phyloP scores from a whole-genome alignment of 768 basidiomycete genomes.

The Phanerochaete sordida region DNA sequence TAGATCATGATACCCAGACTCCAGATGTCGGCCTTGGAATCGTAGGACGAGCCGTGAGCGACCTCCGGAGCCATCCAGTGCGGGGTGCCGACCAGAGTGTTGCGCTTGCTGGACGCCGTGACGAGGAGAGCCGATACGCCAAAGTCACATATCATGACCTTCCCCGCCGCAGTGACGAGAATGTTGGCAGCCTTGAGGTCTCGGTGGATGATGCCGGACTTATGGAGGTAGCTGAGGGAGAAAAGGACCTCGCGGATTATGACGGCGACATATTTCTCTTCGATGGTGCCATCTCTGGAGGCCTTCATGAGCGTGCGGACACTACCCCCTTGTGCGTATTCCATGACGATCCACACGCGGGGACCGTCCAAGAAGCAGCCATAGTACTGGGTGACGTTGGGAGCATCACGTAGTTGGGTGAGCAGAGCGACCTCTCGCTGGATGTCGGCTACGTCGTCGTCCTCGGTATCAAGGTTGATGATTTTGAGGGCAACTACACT shows the following conservation, averaged over 20 bases:
- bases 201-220: slow-evolving; percentile 91
- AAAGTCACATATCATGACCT: slow-evolving; percentile 96
- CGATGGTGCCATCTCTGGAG: slow-evolving; percentile 66
- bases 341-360: slow-evolving; percentile 99
- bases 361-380: slow-evolving; percentile 96
- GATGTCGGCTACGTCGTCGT: slow-evolving; percentile 95
- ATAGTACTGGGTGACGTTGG: slow-evolving; percentile 92
- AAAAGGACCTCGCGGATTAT: slow-evolving; percentile 88
- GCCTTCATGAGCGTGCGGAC: slow-evolving; percentile 93
- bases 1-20: slow-evolving; percentile 94
- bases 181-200: slow-evolving; percentile 99
- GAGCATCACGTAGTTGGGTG: slow-evolving; percentile 83
- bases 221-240: slow-evolving; percentile 88
- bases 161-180: slow-evolving; percentile 82
- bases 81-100: slow-evolving; percentile 95
- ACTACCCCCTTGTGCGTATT: slow-evolving; percentile 93
- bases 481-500: slow-evolving; percentile 96
- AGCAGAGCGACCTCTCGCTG: slow-evolving; percentile 94
- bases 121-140: slow-evolving; percentile 93
- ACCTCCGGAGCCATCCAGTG: slow-evolving; percentile 99
- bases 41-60: slow-evolving; percentile 87
- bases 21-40: slow-evolving; percentile 98
- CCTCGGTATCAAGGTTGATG: slow-evolving; percentile 94
- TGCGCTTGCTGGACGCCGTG: slow-evolving; percentile 84
- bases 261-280: slow-evolving; percentile 86